Percentiles rank a stretch among this genome's conserved stretches.
Conservation (phyloP, 2,329 filamentous ascomycete species). For the Leptographium flavum region DNA sequence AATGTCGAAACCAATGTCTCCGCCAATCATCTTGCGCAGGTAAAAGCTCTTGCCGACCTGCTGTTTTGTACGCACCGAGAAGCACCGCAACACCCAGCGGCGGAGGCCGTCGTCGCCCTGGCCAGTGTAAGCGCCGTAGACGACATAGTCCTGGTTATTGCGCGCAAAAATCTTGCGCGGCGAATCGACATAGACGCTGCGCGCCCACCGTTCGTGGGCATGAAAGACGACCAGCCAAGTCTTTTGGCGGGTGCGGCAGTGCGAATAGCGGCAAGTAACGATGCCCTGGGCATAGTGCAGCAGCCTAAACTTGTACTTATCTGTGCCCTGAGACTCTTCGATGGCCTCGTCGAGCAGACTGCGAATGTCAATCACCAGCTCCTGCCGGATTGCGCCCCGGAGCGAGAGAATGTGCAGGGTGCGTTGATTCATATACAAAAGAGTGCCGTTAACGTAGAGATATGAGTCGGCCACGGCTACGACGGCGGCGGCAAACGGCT, state of each 20-base stretch:
- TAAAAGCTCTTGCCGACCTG: conserved; percentile 31
- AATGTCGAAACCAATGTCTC: conserved; percentile 51
- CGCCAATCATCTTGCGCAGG: conserved; percentile 44
- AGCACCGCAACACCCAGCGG: conserved; percentile 48
- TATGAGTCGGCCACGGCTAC: conserved; percentile 38
- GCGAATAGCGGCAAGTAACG: conserved; percentile 41
- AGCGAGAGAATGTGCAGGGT: conserved; percentile 45
- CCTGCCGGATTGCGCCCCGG: conserved; percentile 29
- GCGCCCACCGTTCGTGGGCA: conserved; percentile 22
- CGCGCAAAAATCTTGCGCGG: conserved; percentile 50
- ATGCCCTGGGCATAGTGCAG: conserved; percentile 43
- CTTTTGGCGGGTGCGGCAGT: conserved; percentile 17
- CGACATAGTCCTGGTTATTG: conserved; percentile 45
- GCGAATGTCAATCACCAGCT: conserved; percentile 42
- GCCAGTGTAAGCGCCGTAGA: conserved; percentile 50
- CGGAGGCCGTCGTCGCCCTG: conserved; percentile 35
- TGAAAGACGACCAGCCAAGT: conserved; percentile 41
- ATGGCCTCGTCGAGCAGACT: conserved; percentile 23
- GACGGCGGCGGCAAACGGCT: conserved; percentile 46
- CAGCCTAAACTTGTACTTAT: conserved; percentile 34
- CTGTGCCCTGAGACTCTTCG: conserved; percentile 18
- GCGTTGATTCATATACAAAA: conserved; percentile 45
- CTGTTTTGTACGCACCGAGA: conserved; percentile 26
- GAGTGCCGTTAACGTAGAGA: conserved; percentile 41
- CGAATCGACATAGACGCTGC: conserved; percentile 28